Evolutionary conservation across 495 filamentous ascomycete genomes (phyloP).

Genomic region (Gamarada debralockiae): DNA sequence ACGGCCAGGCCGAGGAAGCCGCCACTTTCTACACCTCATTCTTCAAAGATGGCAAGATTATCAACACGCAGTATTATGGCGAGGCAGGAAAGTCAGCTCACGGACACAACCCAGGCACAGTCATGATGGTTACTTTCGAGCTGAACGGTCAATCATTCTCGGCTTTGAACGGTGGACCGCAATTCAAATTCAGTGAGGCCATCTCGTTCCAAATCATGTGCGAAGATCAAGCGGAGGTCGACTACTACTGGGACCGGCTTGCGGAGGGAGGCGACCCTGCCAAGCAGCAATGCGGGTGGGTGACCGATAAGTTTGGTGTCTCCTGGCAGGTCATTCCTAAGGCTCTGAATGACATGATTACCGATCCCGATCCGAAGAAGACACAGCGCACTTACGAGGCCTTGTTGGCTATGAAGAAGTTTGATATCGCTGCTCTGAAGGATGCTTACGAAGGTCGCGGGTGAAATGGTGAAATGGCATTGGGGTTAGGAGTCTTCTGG

Average conservation of each 20-base stretch:
- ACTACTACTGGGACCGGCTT: conserved; percentile 38
- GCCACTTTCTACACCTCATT: conserved; percentile 34
- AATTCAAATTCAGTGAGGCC: conserved; percentile 27
- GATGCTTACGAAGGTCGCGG: conserved; percentile 24
- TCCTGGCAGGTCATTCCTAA: conserved; percentile 37
- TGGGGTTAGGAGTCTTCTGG: too few relatives aligned
- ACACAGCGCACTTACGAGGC: conserved; percentile 20
- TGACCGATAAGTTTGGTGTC: conserved; percentile 34
- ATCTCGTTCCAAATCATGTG: conserved; percentile 33
- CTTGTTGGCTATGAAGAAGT: conserved; percentile 35
- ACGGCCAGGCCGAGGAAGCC: conserved; percentile 34
- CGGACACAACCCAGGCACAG: conserved; percentile 21
- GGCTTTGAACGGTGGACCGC: conserved; percentile 35
- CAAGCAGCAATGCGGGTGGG: conserved; percentile 33
- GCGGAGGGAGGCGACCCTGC: conserved; percentile 27
- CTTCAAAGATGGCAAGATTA: conserved; percentile 26
- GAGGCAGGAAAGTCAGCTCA: conserved; percentile 25
- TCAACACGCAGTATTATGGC: neutral
- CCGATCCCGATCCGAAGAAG: conserved; percentile 15
- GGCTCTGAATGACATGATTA: conserved; percentile 23
- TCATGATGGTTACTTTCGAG: conserved; percentile 29
- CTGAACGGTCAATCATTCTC: conserved; percentile 33
- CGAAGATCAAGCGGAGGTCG: conserved; percentile 34
- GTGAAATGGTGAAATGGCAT: too few relatives aligned
- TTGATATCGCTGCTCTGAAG: conserved; percentile 31